These are phyloP conservation scores for Ogataea wickerhamii DNA, from an alignment of 805 yeast genomes.

Conservation along the genomic window DNA sequence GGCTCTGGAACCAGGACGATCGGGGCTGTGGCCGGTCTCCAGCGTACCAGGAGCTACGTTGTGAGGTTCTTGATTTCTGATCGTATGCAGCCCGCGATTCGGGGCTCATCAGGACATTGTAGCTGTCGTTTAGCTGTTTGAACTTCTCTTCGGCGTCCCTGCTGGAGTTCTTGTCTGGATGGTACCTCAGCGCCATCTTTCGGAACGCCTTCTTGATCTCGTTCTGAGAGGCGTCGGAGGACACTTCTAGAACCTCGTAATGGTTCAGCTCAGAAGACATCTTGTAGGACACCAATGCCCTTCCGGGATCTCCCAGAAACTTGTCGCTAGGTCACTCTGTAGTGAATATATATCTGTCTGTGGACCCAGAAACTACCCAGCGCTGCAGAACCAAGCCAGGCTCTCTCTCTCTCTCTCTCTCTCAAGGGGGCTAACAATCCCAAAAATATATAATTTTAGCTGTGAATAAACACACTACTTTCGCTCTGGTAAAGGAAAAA, in stretches of 20 bases:
- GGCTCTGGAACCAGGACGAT: slow-evolving; percentile 13
- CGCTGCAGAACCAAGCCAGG: too few relatives aligned
- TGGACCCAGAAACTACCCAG: too few relatives aligned
- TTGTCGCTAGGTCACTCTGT: too few relatives aligned
- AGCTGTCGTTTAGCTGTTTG: slow-evolving; percentile 87
- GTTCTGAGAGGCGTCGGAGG: slow-evolving; percentile 46
- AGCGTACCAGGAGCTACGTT: neutral
- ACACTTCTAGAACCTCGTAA: slow-evolving; percentile 59
- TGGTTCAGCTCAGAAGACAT: slow-evolving; percentile 35
- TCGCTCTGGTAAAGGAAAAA: too few relatives aligned
- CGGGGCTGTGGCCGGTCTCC: neutral
- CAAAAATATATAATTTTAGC: too few relatives aligned
- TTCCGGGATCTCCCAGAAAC: too few relatives aligned
- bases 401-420: too few relatives aligned
- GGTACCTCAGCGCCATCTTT: slow-evolving; percentile 65
- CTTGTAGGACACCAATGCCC: too few relatives aligned
- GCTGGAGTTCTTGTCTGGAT: slow-evolving; percentile 75
- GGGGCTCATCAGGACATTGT: slow-evolving; percentile 69
- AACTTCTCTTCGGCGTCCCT: slow-evolving; percentile 69
- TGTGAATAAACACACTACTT: too few relatives aligned
- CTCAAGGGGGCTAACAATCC: too few relatives aligned
- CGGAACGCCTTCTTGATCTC: slow-evolving; percentile 79
- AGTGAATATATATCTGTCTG: too few relatives aligned
- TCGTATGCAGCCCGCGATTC: slow-evolving; percentile 63
- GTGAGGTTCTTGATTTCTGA: slow-evolving; percentile 12